These are phyloP conservation scores for Dioscorea dumetorum DNA, from an alignment of 106 monocot species.

Conservation along the genomic window DNA sequence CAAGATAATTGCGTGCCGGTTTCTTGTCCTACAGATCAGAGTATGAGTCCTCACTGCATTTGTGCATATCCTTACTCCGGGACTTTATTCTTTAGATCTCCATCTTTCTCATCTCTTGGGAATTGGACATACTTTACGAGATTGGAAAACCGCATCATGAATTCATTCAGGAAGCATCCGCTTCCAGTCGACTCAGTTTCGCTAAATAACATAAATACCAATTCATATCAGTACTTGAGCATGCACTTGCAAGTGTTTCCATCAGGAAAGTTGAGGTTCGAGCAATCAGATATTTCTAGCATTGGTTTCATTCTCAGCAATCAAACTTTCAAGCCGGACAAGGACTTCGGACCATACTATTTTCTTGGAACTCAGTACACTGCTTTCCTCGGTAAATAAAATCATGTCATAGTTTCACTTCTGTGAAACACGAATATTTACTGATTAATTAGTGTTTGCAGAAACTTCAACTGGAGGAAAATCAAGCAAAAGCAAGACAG, in stretches of 20 bases:
- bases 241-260: constrained; percentile 48
- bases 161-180: constrained; percentile 7
- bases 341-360: constrained; percentile 32
- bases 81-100: constrained; percentile 49
- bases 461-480: constrained; percentile 12
- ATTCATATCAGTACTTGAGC: constrained; percentile 25
- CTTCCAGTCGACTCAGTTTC: constrained; percentile 45
- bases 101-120: constrained; percentile 42
- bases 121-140: constrained; percentile 24
- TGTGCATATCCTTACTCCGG: constrained; percentile 66
- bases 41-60: constrained; percentile 39
- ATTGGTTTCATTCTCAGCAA: constrained; percentile 55
- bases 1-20: constrained; percentile 19
- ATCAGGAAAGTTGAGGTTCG: constrained; percentile 23
- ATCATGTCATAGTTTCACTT: not conserved
- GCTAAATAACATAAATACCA: constrained; percentile 21
- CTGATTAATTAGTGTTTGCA: constrained; percentile 1
- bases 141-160: constrained; percentile 24
- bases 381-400: constrained; percentile 20
- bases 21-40: constrained; percentile 31
- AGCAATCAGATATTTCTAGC: constrained; percentile 17
- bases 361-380: constrained; percentile 29
- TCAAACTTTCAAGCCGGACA: constrained; percentile 33
- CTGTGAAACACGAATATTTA: not conserved
- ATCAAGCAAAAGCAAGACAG: constrained; percentile 11